These are phyloP conservation scores for Suillus sp. DNA, from an alignment of 768 basidiomycete species.

Conservation along the genomic window DNA sequence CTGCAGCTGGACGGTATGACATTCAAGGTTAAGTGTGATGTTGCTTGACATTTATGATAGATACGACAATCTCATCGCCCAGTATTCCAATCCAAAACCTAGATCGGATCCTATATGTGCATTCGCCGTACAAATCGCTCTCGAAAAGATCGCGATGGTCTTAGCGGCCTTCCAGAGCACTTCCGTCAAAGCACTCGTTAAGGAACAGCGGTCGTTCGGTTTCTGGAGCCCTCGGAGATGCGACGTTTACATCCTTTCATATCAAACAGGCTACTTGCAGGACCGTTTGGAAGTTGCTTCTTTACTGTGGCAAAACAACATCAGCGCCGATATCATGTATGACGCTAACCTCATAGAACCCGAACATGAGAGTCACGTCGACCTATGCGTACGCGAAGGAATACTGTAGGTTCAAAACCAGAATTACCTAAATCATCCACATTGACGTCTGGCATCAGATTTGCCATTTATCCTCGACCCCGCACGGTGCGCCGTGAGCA, in stretches of 20 bases:
- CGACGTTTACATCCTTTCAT: conserved; percentile 84
- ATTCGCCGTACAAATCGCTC: conserved; percentile 71
- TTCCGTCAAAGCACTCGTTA: conserved; percentile 68
- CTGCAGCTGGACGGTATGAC: conserved; percentile 76
- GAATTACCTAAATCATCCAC: conserved; percentile 16
- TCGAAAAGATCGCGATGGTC: conserved; percentile 74
- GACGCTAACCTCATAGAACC: conserved; percentile 65
- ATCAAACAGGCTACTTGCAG: conserved; percentile 70
- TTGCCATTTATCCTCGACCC: conserved; percentile 55
- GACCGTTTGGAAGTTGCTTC: conserved; percentile 79
- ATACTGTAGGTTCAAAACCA: conserved; percentile 60
- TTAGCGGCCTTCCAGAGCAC: conserved; percentile 69
- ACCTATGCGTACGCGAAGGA: conserved; percentile 76
- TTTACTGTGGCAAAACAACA: conserved; percentile 77
- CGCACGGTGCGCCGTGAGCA: conserved; percentile 59
- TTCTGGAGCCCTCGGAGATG: conserved; percentile 90
- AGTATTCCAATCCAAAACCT: conserved; percentile 57
- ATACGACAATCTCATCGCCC: conserved; percentile 70
- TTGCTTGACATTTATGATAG: conserved; percentile 36
- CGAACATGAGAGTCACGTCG: conserved; percentile 66
- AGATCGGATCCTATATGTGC: conserved; percentile 61
- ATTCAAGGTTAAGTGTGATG: conserved; percentile 2
- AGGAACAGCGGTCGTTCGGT: conserved; percentile 81
- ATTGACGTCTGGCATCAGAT: conserved; percentile 51
- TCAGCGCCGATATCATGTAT: conserved; percentile 89